phyloP scores from a whole-genome alignment of 495 filamentous ascomycete species.

The Penicillium pulvis region DNA sequence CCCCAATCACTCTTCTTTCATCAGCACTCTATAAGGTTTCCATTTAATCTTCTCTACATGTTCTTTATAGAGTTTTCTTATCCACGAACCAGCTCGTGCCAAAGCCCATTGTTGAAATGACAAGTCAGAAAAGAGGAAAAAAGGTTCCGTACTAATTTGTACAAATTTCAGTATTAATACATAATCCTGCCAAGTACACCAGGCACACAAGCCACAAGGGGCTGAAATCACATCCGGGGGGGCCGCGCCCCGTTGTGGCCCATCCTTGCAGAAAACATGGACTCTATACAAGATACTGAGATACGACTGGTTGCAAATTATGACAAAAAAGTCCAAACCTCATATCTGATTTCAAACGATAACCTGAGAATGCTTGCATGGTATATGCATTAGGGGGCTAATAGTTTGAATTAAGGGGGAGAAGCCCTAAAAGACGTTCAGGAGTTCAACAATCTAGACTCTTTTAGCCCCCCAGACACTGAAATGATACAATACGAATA shows the following conservation, averaged over 20 bases:
- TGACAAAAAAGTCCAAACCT: neutral
- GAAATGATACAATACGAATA: slow-evolving; percentile 6
- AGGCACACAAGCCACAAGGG: slow-evolving; percentile 20
- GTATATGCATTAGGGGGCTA: neutral
- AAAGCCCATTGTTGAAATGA: slow-evolving; percentile 5
- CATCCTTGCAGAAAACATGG: neutral
- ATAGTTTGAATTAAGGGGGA: neutral
- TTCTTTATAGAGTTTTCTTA: neutral
- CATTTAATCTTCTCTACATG: neutral
- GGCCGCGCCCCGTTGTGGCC: neutral
- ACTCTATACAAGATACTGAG: neutral
- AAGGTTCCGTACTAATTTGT: slow-evolving; percentile 3
- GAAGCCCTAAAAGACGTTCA: slow-evolving; percentile 16
- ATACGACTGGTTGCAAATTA: neutral
- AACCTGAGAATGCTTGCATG: neutral
- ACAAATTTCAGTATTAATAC: slow-evolving; percentile 3
- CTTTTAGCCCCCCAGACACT: slow-evolving; percentile 10
- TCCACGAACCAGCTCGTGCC: slow-evolving; percentile 15
- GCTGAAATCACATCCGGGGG: slow-evolving; percentile 11
- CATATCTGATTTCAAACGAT: neutral
- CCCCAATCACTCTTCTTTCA: neutral
- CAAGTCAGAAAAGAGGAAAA: slow-evolving; percentile 8
- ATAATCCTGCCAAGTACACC: no score
- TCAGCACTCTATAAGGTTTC: neutral
- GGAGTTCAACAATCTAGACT: slow-evolving; percentile 27